Evolutionary conservation across 805 yeast species (phyloP), one percentile per base, ranked within the genome.

Genomic region (Saccharomycopsis sp.): DNA sequence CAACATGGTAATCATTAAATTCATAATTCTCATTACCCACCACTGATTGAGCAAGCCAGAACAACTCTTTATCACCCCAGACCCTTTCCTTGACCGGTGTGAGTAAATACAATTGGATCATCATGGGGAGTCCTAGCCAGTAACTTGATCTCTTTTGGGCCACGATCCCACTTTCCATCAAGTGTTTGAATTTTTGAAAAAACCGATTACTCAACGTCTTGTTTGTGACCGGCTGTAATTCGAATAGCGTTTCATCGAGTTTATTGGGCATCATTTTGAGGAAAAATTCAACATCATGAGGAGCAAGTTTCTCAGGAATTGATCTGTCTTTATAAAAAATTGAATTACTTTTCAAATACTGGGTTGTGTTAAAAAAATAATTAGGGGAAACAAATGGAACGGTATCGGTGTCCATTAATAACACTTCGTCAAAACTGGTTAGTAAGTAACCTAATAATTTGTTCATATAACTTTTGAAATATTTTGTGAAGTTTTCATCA

Each of bases 11-110:
- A 10, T 58, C 50, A 45, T 64, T 59, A 31, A 65, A 61, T 13
- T 59, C 57, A 47, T 63, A 66, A 21, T 58, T 55, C 38, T 54
- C 59, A 36, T 60, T 55, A n/a, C 67, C 67, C 10, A 60, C 49
- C 31, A 67, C 57, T 4, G 70, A 49, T 55, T 76, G 72, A 2
- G 82, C 84, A 26, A 82, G 53, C 89, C 89, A 80, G 51, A 79
- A 75, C 48, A 81, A 61, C 52, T 82, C 92, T 50, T 82, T 82
- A 48, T 82, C 94, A 31, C 94, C 94, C 67, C 82, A 81, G 6
- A 79, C 61, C 13, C 74, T 66, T 2, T 69, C 62, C 13, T 58
- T 49, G 21, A 69, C 60, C 13, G 64, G 51, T 31, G 55, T 52
- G 56, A 64, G 63, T 34, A 64, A 54, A 44, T 63, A 66, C 45